These are phyloP conservation scores for Fimicolochytrium jonesii DNA, from an alignment of 192 early-diverging fungal species.

Conservation along the genomic window DNA sequence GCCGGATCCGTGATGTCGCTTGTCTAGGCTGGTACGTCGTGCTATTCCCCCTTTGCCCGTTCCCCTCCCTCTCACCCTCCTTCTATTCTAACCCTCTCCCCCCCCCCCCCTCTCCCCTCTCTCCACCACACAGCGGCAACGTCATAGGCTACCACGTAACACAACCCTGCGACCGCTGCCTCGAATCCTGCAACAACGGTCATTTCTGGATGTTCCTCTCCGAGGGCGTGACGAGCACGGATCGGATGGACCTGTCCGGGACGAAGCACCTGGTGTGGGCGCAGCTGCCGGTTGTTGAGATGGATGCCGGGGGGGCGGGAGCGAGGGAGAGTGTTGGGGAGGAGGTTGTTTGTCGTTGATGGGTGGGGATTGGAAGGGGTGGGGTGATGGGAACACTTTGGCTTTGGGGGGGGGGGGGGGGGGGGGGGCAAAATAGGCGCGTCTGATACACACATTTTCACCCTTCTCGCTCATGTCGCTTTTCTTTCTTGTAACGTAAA, in stretches of 20 bases:
- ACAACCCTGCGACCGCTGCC: slow-evolving; percentile 75
- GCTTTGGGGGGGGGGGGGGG: too few species aligned
- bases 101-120: too few species aligned
- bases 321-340: slow-evolving; percentile 1
- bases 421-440: too few species aligned
- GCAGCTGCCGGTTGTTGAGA: slow-evolving; percentile 34
- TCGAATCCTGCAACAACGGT: slow-evolving; percentile 92
- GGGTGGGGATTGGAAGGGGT: too few species aligned
- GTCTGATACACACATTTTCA: too few species aligned
- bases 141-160: slow-evolving; percentile 80
- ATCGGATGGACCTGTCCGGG: slow-evolving; percentile 33
- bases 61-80: not conserved
- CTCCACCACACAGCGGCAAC: slow-evolving; percentile 44
- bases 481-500: too few species aligned
- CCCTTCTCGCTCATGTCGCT: too few species aligned
- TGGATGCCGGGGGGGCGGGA: slow-evolving; percentile 4
- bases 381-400: too few species aligned
- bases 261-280: slow-evolving; percentile 33
- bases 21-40: slow-evolving; percentile 65
- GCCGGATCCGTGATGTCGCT: slow-evolving; percentile 74
- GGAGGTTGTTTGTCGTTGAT: too few species aligned
- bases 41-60: not conserved
- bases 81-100: not conserved
- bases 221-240: slow-evolving; percentile 62
- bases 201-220: slow-evolving; percentile 97